These are phyloP conservation scores for Schwanniomyces yamadae DNA, from an alignment of 805 yeast genomes.

Conservation along the genomic window DNA sequence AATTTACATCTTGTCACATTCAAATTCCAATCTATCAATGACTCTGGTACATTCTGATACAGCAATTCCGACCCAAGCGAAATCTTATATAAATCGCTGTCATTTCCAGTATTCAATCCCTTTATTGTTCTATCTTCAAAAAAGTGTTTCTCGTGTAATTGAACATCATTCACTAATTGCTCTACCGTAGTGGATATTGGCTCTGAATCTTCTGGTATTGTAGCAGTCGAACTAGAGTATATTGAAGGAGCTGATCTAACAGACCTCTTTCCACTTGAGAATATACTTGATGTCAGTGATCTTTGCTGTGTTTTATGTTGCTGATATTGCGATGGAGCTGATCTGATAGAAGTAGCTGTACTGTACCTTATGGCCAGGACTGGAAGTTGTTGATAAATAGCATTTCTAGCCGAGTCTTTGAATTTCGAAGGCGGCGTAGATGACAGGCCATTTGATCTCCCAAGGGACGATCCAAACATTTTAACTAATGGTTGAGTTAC, in stretches of 20 bases:
- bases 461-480: conserved; percentile 33
- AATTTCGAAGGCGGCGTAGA: conserved; percentile 43
- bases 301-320: conserved; percentile 21
- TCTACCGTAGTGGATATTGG: conserved; percentile 43
- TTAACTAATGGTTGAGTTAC: no score
- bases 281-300: conserved; percentile 39
- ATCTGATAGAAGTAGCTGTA: conserved; percentile 34
- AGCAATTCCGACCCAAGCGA: conserved; percentile 40
- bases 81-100: conserved; percentile 30
- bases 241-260: conserved; percentile 45
- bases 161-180: conserved; percentile 43
- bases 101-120: conserved; percentile 9
- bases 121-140: conserved; percentile 13
- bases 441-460: conserved; percentile 22
- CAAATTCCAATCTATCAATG: conserved; percentile 51
- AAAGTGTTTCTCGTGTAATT: conserved; percentile 34
- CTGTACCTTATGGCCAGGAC: conserved; percentile 22
- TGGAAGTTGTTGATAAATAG: conserved; percentile 43
- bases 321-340: conserved; percentile 38
- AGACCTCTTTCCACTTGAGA: conserved; percentile 35
- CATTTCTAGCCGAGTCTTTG: conserved; percentile 42
- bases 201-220: conserved; percentile 45
- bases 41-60: conserved; percentile 40
- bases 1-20: conserved; percentile 50
- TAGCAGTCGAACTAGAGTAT: conserved; percentile 41